Evolutionary conservation across 129 eudicot genomes (phyloP).

Genomic region (Scalesia atractyloides): DNA sequence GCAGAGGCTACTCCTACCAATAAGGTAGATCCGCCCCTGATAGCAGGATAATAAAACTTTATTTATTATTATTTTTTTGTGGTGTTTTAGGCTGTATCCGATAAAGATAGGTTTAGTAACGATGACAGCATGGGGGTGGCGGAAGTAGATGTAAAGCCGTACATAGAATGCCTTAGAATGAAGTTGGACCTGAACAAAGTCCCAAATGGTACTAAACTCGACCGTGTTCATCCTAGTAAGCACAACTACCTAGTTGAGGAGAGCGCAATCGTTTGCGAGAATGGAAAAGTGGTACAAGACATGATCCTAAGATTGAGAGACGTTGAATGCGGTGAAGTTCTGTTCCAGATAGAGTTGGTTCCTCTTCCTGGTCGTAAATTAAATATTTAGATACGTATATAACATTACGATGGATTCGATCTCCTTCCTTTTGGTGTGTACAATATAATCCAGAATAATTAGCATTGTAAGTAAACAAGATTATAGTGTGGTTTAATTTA

Average conservation of each 20-base stretch:
- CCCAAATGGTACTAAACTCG: slow-evolving; percentile 53
- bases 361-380: slow-evolving; percentile 44
- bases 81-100: slow-evolving; percentile 52
- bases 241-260: slow-evolving; percentile 42
- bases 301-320: slow-evolving; percentile 48
- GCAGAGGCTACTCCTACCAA: no score
- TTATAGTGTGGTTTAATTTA: slow-evolving; percentile 2
- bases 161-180: slow-evolving; percentile 53
- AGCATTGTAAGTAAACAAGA: background rate
- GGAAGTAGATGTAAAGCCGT: slow-evolving; percentile 54
- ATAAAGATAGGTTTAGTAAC: slow-evolving; percentile 60
- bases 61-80: background rate
- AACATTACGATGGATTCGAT: background rate
- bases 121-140: slow-evolving; percentile 77
- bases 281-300: slow-evolving; percentile 55
- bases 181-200: slow-evolving; percentile 44
- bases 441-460: background rate
- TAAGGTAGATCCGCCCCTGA: no score
- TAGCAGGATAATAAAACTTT: no score
- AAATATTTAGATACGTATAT: slow-evolving; percentile 8
- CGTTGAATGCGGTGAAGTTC: slow-evolving; percentile 58
- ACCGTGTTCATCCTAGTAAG: slow-evolving; percentile 49
- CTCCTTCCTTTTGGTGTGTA: background rate
- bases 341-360: slow-evolving; percentile 55
- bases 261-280: slow-evolving; percentile 48